A percentile compares a stretch with the other conserved stretches of the same genome.
These are phyloP conservation scores for Scutellaria galericulata DNA, from an alignment of 257 asterid genomes.

Conservation along the genomic window DNA sequence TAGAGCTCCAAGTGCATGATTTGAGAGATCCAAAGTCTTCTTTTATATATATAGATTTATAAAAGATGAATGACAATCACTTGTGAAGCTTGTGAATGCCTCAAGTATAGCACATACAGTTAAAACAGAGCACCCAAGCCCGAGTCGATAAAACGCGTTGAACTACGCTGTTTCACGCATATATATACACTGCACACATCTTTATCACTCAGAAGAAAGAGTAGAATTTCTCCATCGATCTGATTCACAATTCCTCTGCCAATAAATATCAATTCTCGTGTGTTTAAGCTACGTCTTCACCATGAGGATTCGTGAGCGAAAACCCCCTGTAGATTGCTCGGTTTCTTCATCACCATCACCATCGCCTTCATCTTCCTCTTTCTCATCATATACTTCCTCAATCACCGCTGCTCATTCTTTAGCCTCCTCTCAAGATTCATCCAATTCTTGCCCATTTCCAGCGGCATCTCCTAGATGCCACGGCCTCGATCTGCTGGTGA, in stretches of 20 bases:
- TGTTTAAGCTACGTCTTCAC: not conserved
- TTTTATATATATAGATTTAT: no score
- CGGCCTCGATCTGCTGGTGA: conserved; percentile 91
- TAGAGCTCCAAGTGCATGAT: no score
- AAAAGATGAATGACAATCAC: no score
- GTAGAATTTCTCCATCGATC: conserved; percentile 15
- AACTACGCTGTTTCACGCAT: not conserved
- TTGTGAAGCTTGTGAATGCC: no score
- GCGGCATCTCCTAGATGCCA: conserved; percentile 53
- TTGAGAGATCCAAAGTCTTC: no score
- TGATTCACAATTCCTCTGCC: not conserved
- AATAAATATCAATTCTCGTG: not conserved
- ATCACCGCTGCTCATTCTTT: conserved; percentile 46
- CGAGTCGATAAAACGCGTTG: not conserved
- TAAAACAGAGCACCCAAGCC: no score
- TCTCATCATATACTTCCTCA: conserved; percentile 50
- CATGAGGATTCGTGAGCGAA: conserved; percentile 27
- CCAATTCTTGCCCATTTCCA: conserved; percentile 32
- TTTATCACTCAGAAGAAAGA: not conserved
- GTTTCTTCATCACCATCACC: not conserved
- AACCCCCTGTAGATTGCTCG: not conserved
- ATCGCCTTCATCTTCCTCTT: conserved; percentile 37
- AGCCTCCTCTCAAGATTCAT: conserved; percentile 61
- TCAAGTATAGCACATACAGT: no score
- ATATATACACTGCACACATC: not conserved